A percentile compares a stretch with the other conserved stretches of the same genome.
phyloP scores from a whole-genome alignment of 495 filamentous ascomycete genomes.

The Thermochaetoides thermophila region DNA sequence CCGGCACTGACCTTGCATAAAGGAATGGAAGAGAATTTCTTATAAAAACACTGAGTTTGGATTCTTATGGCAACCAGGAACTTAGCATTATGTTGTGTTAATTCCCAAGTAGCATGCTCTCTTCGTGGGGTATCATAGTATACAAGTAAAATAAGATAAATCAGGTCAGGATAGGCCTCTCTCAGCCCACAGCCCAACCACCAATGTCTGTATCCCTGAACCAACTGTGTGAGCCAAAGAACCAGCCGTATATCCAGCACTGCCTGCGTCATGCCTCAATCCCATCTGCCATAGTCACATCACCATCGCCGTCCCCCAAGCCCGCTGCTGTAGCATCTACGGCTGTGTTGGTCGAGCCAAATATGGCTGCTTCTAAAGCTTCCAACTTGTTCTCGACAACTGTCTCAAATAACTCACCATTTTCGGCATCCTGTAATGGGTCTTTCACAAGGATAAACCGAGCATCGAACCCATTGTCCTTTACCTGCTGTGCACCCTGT shows the following conservation, averaged over 20 bases:
- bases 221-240: neutral
- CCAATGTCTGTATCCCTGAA: neutral
- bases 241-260: neutral
- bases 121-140: too few relatives aligned
- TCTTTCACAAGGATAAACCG: conserved; percentile 57
- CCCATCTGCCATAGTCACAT: conserved; percentile 12
- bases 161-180: too few relatives aligned
- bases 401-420: conserved; percentile 48
- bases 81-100: too few relatives aligned
- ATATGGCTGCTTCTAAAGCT: conserved; percentile 12
- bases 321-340: neutral
- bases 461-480: conserved; percentile 51
- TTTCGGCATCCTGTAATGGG: conserved; percentile 49
- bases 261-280: neutral
- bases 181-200: too few relatives aligned
- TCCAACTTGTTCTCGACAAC: conserved; percentile 46
- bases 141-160: too few relatives aligned
- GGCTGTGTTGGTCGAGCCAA: too few relatives aligned
- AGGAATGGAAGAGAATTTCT: too few relatives aligned
- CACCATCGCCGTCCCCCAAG: conserved; percentile 3
- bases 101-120: too few relatives aligned
- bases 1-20: too few relatives aligned
- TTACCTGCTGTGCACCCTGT: conserved; percentile 60
- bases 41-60: too few relatives aligned
- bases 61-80: too few relatives aligned